Conservation (phyloP, 768 basidiomycete species). For the Amanita pallidorosea region DNA sequence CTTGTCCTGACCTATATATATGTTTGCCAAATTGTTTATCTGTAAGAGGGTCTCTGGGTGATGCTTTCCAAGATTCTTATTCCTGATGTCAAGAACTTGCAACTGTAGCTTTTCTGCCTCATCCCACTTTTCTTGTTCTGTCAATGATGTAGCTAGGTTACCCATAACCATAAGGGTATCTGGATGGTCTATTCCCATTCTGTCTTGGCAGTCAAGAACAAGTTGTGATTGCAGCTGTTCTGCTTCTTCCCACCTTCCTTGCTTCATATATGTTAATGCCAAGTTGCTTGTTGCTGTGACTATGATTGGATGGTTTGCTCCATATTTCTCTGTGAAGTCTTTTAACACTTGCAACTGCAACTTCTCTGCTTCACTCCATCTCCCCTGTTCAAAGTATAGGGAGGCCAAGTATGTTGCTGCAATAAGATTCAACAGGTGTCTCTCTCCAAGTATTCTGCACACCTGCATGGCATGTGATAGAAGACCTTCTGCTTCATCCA, state of each 20-base stretch:
- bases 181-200: constrained; percentile 7
- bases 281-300: not conserved
- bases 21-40: not conserved
- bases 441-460: too few relatives aligned
- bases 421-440: too few relatives aligned
- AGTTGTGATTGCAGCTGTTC: not conserved
- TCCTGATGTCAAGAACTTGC: not conserved
- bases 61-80: not conserved
- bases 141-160: constrained; percentile 6
- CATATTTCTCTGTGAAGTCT: not conserved
- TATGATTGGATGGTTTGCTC: not conserved
- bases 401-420: too few relatives aligned
- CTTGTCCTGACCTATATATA: not conserved
- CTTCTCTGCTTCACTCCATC: not conserved
- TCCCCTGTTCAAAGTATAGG: not conserved
- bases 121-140: constrained; percentile 1
- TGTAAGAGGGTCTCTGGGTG: not conserved
- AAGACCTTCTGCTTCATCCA: not conserved
- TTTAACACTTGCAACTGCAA: not conserved
- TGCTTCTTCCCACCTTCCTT: not conserved
- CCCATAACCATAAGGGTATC: constrained; percentile 6
- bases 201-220: not conserved
- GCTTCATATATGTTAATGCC: not conserved
- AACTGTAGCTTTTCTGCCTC: not conserved
- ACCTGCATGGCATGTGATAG: too few relatives aligned